Percentiles rank a stretch among this genome's conserved stretches.
These are phyloP conservation scores for Fusarium sterilihyphosum DNA, from an alignment of 2,329 filamentous ascomycete genomes.

Conservation along the genomic window DNA sequence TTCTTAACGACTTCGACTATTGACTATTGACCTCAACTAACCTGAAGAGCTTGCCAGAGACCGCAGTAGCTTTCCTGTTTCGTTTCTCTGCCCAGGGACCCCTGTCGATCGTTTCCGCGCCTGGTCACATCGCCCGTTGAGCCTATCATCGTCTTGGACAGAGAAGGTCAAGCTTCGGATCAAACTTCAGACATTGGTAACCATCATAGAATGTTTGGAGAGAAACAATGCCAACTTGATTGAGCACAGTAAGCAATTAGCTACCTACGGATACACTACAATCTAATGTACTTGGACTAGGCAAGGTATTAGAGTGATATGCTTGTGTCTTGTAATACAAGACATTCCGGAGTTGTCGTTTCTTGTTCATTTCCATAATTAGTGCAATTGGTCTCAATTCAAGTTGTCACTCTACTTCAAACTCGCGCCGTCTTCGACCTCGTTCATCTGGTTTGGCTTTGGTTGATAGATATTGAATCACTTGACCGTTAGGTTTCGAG, in stretches of 20 bases:
- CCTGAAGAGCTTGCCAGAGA: neutral
- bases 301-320: neutral
- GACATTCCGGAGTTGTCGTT: slow-evolving; percentile 1
- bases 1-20: slow-evolving; percentile 10
- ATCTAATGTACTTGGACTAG: neutral
- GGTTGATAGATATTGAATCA: neutral
- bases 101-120: slow-evolving; percentile 35
- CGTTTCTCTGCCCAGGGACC: slow-evolving; percentile 35
- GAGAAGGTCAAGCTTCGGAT: slow-evolving; percentile 21
- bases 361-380: slow-evolving; percentile 16
- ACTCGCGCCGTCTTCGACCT: neutral
- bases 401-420: neutral
- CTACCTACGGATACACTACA: neutral
- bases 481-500: neutral
- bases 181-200: neutral
- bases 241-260: neutral
- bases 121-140: slow-evolving; percentile 22
- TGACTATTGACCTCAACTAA: slow-evolving; percentile 4
- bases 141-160: slow-evolving; percentile 16
- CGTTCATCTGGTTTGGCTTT: neutral
- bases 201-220: neutral
- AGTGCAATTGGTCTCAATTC: neutral
- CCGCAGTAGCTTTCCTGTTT: slow-evolving; percentile 35
- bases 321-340: neutral
- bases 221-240: slow-evolving; percentile 3